Base-by-base conservation (phyloP, 192 early-diverging fungal species). In the Glomus cerebriforme region DNA sequence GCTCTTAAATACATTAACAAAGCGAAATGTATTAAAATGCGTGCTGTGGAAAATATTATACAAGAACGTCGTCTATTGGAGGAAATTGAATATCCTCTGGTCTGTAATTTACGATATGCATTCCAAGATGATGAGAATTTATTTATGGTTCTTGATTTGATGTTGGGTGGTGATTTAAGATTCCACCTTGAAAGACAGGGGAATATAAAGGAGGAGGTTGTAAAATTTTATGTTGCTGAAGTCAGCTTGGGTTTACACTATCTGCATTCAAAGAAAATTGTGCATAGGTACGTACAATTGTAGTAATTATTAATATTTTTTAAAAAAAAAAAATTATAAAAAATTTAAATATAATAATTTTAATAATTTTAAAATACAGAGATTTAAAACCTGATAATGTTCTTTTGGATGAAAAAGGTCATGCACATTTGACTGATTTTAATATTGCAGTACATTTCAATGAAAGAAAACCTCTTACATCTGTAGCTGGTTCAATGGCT, bases 1-100 rank as follows among this genome's bases (percentile, higher is more conserved):
- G 97, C 97, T n/a, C 89, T 98, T 62, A 98, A 98, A 83, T 97
- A 97, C 83, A 98, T 98, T 88, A 96, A 93, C 88, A 98, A 98
- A 87, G 88, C 84, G n/a, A 90, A 94, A 78, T 97, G 96, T 82
- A 96, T 98, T 34, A 82, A 88, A 73, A 95, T 93, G 91, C 86
- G 89, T 60, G 93, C 96, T 0, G 89, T 96, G 7, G 89, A 95
- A 45, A 97, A 98, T 81, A 94, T 97, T 39, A 91, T 98, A 60
- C 91, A 94, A 58, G 97, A 98, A 86, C 89, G 97, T 49, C 88
- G 91, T 15, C 82, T 98, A 77, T 84, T 99, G 4, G 96, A 98
- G 79, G 90, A 93, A 60, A 92, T 98, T 37, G 90, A 95, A 37
- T 92, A 92, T 80, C 86, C 94, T 5, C 90, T 97, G 75, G 87